phyloP scores from a whole-genome alignment of 2,329 filamentous ascomycete species.

The Rhynchosporium secalis region DNA sequence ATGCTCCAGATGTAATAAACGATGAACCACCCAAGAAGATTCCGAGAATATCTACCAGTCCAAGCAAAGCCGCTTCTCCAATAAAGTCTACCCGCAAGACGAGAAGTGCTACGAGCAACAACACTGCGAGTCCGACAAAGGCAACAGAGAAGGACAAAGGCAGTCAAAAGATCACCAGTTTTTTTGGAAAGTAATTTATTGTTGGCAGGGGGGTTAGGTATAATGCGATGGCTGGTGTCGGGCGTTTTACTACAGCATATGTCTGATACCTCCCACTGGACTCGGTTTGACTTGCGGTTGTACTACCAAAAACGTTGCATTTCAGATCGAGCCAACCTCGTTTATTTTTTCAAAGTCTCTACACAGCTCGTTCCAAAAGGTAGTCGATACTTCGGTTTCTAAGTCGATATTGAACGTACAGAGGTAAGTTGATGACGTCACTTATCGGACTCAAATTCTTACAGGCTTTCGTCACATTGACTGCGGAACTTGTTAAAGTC shows the following conservation, averaged over 20 bases:
- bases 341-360: too few species aligned
- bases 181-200: slow-evolving; percentile 44
- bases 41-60: slow-evolving; percentile 29
- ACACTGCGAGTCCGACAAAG: slow-evolving; percentile 34
- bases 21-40: slow-evolving; percentile 34
- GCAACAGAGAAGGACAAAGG: slow-evolving; percentile 31
- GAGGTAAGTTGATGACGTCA: too few species aligned
- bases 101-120: slow-evolving; percentile 39
- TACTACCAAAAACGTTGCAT: too few species aligned
- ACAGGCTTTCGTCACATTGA: too few species aligned
- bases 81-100: slow-evolving; percentile 31
- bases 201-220: background rate
- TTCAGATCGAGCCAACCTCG: too few species aligned
- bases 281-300: too few species aligned
- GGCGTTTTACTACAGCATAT: background rate
- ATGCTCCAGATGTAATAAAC: slow-evolving; percentile 31
- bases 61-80: slow-evolving; percentile 27
- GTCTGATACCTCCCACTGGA: too few species aligned
- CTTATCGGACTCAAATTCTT: too few species aligned
- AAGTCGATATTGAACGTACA: too few species aligned
- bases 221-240: background rate
- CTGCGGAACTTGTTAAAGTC: too few species aligned
- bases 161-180: slow-evolving; percentile 52
- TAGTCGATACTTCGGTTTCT: too few species aligned
- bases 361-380: too few species aligned